These are phyloP conservation scores for Lachancea thermotolerans DNA, from an alignment of 805 yeast species.

Conservation along the genomic window DNA sequence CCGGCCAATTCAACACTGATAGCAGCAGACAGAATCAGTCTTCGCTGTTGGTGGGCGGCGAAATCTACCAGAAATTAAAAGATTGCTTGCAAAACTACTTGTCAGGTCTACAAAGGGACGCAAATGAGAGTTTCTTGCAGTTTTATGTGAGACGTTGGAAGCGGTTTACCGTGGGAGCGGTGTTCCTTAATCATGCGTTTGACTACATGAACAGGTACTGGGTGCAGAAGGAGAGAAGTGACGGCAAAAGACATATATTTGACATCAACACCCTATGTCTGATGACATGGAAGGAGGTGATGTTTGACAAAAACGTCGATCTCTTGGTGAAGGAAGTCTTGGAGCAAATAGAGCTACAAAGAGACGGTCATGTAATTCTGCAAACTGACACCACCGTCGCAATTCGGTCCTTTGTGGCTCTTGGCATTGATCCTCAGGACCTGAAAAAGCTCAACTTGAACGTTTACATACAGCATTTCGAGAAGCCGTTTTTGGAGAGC, in stretches of 20 bases:
- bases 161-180: conserved; percentile 85
- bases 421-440: conserved; percentile 89
- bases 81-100: conserved; percentile 60
- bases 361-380: conserved; percentile 71
- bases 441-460: conserved; percentile 76
- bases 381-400: conserved; percentile 61
- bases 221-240: conserved; percentile 94
- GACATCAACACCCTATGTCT: conserved; percentile 88
- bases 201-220: conserved; percentile 95
- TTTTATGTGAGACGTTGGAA: conserved; percentile 87
- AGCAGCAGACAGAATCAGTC: conserved; percentile 27
- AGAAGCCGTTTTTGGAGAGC: conserved; percentile 63
- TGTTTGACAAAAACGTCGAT: conserved; percentile 64
- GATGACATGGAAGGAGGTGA: conserved; percentile 77
- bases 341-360: conserved; percentile 66
- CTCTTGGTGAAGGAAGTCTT: conserved; percentile 63
- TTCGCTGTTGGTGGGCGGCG: conserved; percentile 73
- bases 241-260: conserved; percentile 81
- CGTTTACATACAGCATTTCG: conserved; percentile 77
- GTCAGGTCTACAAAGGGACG: conserved; percentile 40
- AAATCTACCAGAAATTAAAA: conserved; percentile 68
- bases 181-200: conserved; percentile 83
- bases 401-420: conserved; percentile 76
- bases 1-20: conserved; percentile 37
- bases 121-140: conserved; percentile 63